Base-by-base conservation (phyloP, 805 yeast species). In the Suhomyces sp. region DNA sequence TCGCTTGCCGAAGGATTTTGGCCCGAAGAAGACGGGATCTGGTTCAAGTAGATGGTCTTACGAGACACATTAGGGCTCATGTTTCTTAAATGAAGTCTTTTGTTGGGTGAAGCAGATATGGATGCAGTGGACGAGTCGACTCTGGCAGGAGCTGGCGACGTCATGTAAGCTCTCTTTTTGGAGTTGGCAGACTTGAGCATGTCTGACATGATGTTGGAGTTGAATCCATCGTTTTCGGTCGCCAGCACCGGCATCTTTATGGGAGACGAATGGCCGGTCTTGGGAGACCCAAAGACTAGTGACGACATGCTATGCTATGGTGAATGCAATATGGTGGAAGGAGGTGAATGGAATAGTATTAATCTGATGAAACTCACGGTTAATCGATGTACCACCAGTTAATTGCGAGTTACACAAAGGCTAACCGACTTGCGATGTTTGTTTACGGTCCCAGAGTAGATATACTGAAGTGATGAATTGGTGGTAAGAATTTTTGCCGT, bases 41-140 rank as follows among this genome's bases (percentile, higher is more conserved):
- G 50, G 22, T 56, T 52, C 48, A 65, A 53, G 52, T 65, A 60
- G 24, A 68, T 58, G 9, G 68, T 62, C 50, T 59, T 62, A 21
- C 63, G 58, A 12, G 65, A 41, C 10, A 70, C 72, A 51, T 71
- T 71, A 37, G 76, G 75, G 56, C 73, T 68, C 72, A 71, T 67
- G 50, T 57, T 65, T 48, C 66, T 72, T 44, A 71, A 58, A 48
- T 62, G 62, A 21, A 60, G 55, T 48, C 75, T 53, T 53, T 65
- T 69, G 22, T 57, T 54, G 15, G 70, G 64, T 10, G 66, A 61
- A 9, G 31, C 44, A 6, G 46, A 31, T n/a, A 27, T 17, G 41
- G 46, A 17, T 25, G 46, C 43, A 24, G 47, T 12, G 47, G 41
- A 19, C 20, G 44, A 25, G 15, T 22, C 41, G 15, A 13, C 22